phyloP scores from a whole-genome alignment of 1,284 basidiomycete species.

The Psilocybe mexicana region DNA sequence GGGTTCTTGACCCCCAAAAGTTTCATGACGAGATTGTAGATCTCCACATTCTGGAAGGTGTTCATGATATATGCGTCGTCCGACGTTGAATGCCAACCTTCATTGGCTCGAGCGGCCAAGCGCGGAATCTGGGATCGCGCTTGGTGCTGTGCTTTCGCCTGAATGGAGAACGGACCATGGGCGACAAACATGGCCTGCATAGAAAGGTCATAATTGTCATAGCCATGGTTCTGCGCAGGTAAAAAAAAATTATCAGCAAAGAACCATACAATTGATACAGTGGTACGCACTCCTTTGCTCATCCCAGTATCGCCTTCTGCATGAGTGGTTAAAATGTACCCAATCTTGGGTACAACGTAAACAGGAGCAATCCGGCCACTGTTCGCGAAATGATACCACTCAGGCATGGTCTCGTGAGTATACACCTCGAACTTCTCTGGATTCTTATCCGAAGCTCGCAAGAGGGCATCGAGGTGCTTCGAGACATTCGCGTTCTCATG shows the following conservation, averaged over 20 bases:
- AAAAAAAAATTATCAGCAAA: no score
- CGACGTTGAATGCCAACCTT: constrained; percentile 67
- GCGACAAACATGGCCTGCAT: constrained; percentile 93
- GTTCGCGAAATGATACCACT: constrained; percentile 73
- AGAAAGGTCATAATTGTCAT: constrained; percentile 72
- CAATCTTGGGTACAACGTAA: constrained; percentile 81
- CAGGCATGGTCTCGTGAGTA: constrained; percentile 80
- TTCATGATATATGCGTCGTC: constrained; percentile 74
- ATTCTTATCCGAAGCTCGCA: constrained; percentile 48
- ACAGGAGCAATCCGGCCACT: constrained; percentile 82
- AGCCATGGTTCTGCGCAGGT: constrained; percentile 69
- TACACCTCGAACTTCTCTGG: constrained; percentile 77
- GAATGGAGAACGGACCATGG: constrained; percentile 79
- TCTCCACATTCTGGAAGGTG: constrained; percentile 80
- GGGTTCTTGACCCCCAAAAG: constrained; percentile 67
- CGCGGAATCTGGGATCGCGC: constrained; percentile 22
- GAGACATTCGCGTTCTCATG: constrained; percentile 53
- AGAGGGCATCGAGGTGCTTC: constrained; percentile 55
- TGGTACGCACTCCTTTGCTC: constrained; percentile 70
- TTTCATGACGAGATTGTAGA: constrained; percentile 81
- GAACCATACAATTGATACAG: neutral
- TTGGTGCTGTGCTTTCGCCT: constrained; percentile 57
- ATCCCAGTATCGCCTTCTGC: constrained; percentile 63
- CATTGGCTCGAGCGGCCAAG: constrained; percentile 37
- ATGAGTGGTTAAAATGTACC: constrained; percentile 69